Base-by-base conservation (phyloP, 441 rosid genomes). In the Breynia disticha region DNA sequence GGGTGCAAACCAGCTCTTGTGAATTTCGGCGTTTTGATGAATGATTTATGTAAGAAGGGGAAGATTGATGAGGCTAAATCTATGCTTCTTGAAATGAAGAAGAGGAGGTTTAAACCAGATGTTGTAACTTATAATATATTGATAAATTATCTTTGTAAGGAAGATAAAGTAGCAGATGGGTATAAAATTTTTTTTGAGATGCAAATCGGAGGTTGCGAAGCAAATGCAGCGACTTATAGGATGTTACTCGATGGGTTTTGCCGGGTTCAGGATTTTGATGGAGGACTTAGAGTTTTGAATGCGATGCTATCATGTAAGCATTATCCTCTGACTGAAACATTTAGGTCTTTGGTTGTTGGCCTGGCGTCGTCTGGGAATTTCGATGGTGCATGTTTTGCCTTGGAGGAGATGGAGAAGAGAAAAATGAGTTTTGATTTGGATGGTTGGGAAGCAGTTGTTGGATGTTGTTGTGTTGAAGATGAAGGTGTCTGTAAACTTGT, bases 221-320 rank as follows among this genome's bases (percentile, higher is more conserved):
- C 95, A 0, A 90, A 80, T 77, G 96, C 95, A 28, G 93, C 86
- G 18, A 83, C 90, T 1, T 90, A 79, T 39, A 76, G 96, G 57
- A 84, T 77, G 86, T 65, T 90, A 77, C 68, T 78, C 50, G 96
- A 90, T 56, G 96, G 95, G 38, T 83, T 84, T 64, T 79, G 86
- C 54, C 57, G 47, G 63, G 59, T 62, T 19, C 69, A 68, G 32
- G 90, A 90, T 76, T 90, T 81, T 52, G 88, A 85, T 48, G 77
- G 81, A 8, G 86, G 80, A 16, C 72, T 90, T 76, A 83, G 69
- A 65, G 68, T 81, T 67, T 72, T 87, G 67, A 87, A 52, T 66
- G 89, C 83, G 21, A 84, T 87, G 96, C 67, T 83, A 63, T 66
- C 62, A 17, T 72, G 80, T 61, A 61, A 65, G 71, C 86, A 90